These are phyloP conservation scores for Colletotrichum scovillei DNA, from an alignment of 2,329 filamentous ascomycete species.

Conservation along the genomic window DNA sequence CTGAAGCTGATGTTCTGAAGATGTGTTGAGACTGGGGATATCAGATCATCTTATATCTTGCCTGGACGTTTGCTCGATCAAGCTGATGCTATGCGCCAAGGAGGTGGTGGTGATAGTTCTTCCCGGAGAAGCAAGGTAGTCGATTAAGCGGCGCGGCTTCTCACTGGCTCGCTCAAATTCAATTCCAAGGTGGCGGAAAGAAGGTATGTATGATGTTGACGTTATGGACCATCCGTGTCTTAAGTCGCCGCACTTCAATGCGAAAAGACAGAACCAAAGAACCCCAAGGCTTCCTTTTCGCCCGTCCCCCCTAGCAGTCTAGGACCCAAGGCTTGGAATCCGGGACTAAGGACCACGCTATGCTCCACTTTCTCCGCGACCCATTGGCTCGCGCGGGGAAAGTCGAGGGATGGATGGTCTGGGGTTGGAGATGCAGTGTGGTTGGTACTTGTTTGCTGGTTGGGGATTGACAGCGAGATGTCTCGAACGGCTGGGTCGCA, in stretches of 20 bases:
- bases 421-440: slow-evolving; percentile 8
- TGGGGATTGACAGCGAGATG: neutral
- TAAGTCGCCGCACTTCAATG: slow-evolving; percentile 3
- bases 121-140: slow-evolving; percentile 3
- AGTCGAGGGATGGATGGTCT: slow-evolving; percentile 19
- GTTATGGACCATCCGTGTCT: slow-evolving; percentile 21
- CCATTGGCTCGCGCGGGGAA: slow-evolving; percentile 33
- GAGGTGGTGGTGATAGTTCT: slow-evolving; percentile 8
- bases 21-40: slow-evolving; percentile 3
- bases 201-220: slow-evolving; percentile 15
- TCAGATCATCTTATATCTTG: slow-evolving; percentile 23
- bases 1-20: neutral
- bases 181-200: slow-evolving; percentile 22
- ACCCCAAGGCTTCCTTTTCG: neutral
- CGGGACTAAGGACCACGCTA: slow-evolving; percentile 11
- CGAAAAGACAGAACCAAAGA: neutral
- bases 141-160: slow-evolving; percentile 5
- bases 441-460: neutral
- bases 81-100: slow-evolving; percentile 10
- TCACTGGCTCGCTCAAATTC: slow-evolving; percentile 35
- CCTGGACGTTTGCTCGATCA: neutral
- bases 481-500: slow-evolving; percentile 2
- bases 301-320: neutral
- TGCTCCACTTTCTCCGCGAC: slow-evolving; percentile 31
- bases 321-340: slow-evolving; percentile 8